Percentiles rank a stretch among this genome's conserved stretches.
Evolutionary conservation across 1,284 basidiomycete species (phyloP).

Genomic region (Clitocybe nebularis): DNA sequence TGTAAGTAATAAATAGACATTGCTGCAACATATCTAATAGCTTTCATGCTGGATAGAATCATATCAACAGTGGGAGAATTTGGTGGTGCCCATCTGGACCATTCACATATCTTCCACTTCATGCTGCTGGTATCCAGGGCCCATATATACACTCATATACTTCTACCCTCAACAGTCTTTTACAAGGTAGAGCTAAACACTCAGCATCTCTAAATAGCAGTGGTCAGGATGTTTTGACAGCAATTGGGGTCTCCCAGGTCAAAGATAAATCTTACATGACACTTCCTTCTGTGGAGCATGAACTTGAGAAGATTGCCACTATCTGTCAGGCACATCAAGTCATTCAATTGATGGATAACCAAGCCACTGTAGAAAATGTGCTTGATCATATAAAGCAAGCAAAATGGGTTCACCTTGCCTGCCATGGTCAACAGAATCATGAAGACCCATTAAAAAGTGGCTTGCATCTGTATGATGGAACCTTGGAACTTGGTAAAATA

Average conservation of each 20-base stretch:
- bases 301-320: background rate
- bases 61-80: background rate
- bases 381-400: conserved; percentile 2
- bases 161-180: conserved; percentile 4
- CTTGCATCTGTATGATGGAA: conserved; percentile 6
- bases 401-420: conserved; percentile 15
- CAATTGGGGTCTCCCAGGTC: background rate
- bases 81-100: background rate
- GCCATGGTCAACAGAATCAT: conserved; percentile 12
- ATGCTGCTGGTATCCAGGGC: background rate
- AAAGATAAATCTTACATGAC: background rate
- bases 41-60: background rate
- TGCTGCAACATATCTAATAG: background rate
- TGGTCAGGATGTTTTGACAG: background rate
- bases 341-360: background rate
- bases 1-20: too few species aligned
- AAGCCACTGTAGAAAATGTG: conserved; percentile 2
- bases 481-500: conserved; percentile 12
- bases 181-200: background rate
- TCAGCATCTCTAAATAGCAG: background rate
- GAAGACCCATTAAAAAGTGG: conserved; percentile 12
- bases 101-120: background rate
- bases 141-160: conserved; percentile 5
- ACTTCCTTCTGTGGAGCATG: background rate
- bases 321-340: background rate